These are phyloP conservation scores for Gigaspora rosea DNA, from an alignment of 192 early-diverging fungal species.

Conservation along the genomic window DNA sequence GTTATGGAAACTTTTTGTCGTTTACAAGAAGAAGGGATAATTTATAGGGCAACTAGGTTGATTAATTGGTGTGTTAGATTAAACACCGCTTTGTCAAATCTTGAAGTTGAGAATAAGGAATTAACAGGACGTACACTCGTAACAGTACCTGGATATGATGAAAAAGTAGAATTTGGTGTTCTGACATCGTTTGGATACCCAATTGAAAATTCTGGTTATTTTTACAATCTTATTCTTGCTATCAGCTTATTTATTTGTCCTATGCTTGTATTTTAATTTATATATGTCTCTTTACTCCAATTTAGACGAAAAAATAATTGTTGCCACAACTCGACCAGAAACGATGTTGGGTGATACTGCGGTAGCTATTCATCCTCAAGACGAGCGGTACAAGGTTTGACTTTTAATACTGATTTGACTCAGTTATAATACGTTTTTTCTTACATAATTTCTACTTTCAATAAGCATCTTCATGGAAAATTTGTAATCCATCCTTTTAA, in stretches of 20 bases:
- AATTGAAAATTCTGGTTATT: conserved; percentile 70
- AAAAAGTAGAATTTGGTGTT: conserved; percentile 99
- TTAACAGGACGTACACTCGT: conserved; percentile 82
- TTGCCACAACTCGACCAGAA: conserved; percentile 99
- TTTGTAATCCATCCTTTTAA: conserved; percentile 93
- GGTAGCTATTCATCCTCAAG: conserved; percentile 91
- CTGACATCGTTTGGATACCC: conserved; percentile 93
- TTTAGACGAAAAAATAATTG: conserved; percentile 79
- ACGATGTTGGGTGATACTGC: conserved; percentile 99
- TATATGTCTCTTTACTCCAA: neutral
- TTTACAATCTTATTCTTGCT: conserved; percentile 1
- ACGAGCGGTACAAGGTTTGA: conserved; percentile 81
- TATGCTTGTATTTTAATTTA: neutral
- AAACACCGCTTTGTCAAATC: conserved; percentile 94
- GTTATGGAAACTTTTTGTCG: conserved; percentile 94
- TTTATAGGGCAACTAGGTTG: conserved; percentile 95
- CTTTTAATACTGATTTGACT: neutral
- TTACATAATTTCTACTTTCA: neutral
- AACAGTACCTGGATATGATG: conserved; percentile 91
- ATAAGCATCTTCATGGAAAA: conserved; percentile 88
- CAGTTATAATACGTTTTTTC: neutral
- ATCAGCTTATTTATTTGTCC: neutral
- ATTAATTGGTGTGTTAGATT: conserved; percentile 98
- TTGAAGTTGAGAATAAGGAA: conserved; percentile 95
- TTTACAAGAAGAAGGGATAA: conserved; percentile 91